Percentiles rank a stretch among this genome's conserved stretches.
Evolutionary conservation across 2,329 filamentous ascomycete species (phyloP).

Genomic region (Fusarium mexicanum): DNA sequence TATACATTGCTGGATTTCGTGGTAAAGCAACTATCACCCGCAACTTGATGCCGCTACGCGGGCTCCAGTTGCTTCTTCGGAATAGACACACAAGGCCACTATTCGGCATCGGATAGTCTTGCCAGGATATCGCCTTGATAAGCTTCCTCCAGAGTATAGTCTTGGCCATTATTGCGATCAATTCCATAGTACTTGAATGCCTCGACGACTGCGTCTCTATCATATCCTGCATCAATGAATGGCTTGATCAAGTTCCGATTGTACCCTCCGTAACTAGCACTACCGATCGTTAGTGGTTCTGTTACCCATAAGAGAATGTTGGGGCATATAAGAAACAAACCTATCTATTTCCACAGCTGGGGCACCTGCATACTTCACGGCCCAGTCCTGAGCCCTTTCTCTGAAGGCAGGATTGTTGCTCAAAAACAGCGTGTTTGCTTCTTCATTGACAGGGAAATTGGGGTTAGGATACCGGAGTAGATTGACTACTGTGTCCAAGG

Average conservation of each 20-base stretch:
- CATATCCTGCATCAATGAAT: background rate
- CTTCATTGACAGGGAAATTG: background rate
- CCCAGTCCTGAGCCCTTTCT: background rate
- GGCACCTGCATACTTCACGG: background rate
- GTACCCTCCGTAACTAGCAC: background rate
- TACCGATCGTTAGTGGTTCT: background rate
- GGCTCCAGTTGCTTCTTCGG: too few relatives aligned
- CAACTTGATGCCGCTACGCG: too few relatives aligned
- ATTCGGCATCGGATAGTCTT: fast-evolving
- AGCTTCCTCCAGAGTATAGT: background rate
- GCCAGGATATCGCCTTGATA: background rate
- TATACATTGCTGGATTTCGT: too few relatives aligned
- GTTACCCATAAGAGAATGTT: fast-evolving
- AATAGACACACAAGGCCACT: background rate
- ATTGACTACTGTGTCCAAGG: background rate
- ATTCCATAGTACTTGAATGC: background rate
- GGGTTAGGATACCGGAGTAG: background rate
- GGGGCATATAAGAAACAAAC: background rate
- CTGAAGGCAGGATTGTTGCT: background rate
- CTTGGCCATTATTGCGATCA: background rate
- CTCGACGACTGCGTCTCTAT: background rate
- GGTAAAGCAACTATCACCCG: too few relatives aligned
- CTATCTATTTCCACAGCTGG: background rate
- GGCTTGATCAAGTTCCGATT: fast-evolving
- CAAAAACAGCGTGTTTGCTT: background rate